phyloP scores from a whole-genome alignment of 306 rosid species.

The Lathyrus sativus region DNA sequence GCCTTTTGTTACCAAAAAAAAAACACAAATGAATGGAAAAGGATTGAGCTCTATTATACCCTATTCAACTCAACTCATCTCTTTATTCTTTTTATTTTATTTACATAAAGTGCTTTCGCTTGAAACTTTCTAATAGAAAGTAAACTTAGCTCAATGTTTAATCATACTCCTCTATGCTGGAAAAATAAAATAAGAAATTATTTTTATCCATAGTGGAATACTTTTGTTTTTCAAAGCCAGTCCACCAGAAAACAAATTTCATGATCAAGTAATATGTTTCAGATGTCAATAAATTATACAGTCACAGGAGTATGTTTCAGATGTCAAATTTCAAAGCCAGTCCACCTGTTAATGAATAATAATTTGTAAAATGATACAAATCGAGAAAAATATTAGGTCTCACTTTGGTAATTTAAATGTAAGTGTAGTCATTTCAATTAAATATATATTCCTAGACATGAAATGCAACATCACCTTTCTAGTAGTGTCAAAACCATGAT shows the following conservation, averaged over 20 bases:
- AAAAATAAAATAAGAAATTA: neutral
- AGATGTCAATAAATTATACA: conserved; percentile 25
- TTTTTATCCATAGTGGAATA: neutral
- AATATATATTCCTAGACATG: conserved; percentile 26
- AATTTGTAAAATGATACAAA: conserved; percentile 3
- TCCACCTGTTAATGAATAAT: neutral
- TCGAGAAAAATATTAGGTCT: conserved; percentile 1
- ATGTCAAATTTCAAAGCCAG: too few relatives aligned
- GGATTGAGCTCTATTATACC: conserved; percentile 18
- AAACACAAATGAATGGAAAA: conserved; percentile 25
- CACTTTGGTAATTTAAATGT: conserved; percentile 19
- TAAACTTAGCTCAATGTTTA: conserved; percentile 14
- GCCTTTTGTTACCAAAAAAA: conserved; percentile 26
- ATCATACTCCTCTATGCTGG: neutral
- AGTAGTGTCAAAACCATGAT: conserved; percentile 38
- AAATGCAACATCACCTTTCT: conserved; percentile 29
- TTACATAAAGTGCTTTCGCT: conserved; percentile 10
- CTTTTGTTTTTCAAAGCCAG: conserved; percentile 8
- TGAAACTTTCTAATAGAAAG: conserved; percentile 6
- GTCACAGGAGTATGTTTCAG: neutral
- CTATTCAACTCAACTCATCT: conserved; percentile 32
- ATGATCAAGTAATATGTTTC: conserved; percentile 22
- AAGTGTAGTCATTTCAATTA: conserved; percentile 21
- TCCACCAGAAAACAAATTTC: conserved; percentile 8
- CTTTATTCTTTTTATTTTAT: conserved; percentile 10